Percentiles rank a stretch among this genome's conserved stretches.
These are phyloP conservation scores for Aspergillus nomiae DNA, from an alignment of 2,329 filamentous ascomycete genomes.

Conservation along the genomic window DNA sequence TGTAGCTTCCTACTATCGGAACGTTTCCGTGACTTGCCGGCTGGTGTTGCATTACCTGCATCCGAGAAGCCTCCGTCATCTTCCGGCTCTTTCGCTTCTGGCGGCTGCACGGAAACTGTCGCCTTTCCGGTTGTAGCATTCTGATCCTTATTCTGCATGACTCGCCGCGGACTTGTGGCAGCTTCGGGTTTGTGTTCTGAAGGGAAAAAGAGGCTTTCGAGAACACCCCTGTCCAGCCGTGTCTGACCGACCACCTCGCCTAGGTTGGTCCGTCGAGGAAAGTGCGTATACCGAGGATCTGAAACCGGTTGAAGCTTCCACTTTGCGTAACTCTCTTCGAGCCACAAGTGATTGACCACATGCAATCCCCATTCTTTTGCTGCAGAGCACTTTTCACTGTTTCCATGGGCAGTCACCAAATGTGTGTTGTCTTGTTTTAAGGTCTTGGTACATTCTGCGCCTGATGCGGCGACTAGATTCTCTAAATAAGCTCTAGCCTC, in stretches of 20 bases:
- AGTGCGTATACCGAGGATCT: constrained; percentile 77
- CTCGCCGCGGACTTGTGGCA: constrained; percentile 21
- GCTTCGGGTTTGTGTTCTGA: constrained; percentile 27
- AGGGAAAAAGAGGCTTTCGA: constrained; percentile 70
- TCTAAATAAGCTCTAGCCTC: constrained; percentile 92
- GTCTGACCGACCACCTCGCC: constrained; percentile 92
- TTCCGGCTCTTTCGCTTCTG: constrained; percentile 23
- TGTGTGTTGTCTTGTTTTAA: constrained; percentile 96
- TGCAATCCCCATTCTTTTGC: constrained; percentile 90
- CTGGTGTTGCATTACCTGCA: constrained; percentile 27
- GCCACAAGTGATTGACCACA: constrained; percentile 92
- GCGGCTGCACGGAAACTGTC: constrained; percentile 23
- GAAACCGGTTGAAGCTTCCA: constrained; percentile 75
- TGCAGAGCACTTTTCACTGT: constrained; percentile 90
- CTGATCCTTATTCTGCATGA: constrained; percentile 41
- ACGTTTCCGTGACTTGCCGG: constrained; percentile 30
- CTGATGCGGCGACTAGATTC: constrained; percentile 81
- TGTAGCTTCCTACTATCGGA: constrained; percentile 38
- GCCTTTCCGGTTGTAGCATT: constrained; percentile 28
- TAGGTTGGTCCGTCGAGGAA: constrained; percentile 85
- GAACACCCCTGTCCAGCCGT: constrained; percentile 70
- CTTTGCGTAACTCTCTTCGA: constrained; percentile 94
- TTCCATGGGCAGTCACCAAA: constrained; percentile 84
- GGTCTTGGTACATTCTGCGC: constrained; percentile 89
- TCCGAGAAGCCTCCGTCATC: constrained; percentile 20